phyloP scores from a whole-genome alignment of 371 early-diverging fungal genomes.

The Gilbertella persicaria region DNA sequence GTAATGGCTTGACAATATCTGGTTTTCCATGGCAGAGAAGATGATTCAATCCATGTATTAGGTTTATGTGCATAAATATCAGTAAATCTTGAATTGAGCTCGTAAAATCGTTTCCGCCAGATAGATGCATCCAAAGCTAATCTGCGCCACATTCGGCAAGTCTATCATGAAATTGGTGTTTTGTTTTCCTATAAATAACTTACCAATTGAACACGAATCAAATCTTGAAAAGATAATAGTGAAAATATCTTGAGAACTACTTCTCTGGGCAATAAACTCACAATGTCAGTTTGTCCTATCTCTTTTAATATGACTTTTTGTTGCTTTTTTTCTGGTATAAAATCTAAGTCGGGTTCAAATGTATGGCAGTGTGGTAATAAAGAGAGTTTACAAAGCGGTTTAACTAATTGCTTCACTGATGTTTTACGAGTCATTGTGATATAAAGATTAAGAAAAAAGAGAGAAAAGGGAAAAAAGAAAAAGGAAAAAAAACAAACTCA shows the following conservation, averaged over 20 bases:
- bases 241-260: conserved; percentile 33
- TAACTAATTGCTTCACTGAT: conserved; percentile 39
- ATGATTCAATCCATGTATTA: not conserved
- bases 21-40: conserved; percentile 31
- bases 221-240: conserved; percentile 35
- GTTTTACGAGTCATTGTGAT: conserved; percentile 34
- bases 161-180: conserved; percentile 16
- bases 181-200: conserved; percentile 2
- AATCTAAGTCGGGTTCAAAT: conserved; percentile 4
- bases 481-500: conserved; percentile 9
- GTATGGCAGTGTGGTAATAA: conserved; percentile 16
- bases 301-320: not conserved
- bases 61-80: conserved; percentile 38
- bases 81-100: conserved; percentile 28
- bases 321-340: conserved; percentile 17
- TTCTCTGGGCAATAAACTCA: conserved; percentile 40
- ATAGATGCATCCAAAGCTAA: conserved; percentile 38
- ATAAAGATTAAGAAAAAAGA: conserved; percentile 5
- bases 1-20: conserved; percentile 44
- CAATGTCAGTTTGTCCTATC: conserved; percentile 21
- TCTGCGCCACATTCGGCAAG: conserved; percentile 40
- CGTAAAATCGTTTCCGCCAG: conserved; percentile 32
- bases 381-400: conserved; percentile 35
- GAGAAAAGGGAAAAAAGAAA: conserved; percentile 10
- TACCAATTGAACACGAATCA: conserved; percentile 45